phyloP scores from a whole-genome alignment of 2,329 filamentous ascomycete genomes.

The Colletotrichum plurivorum region DNA sequence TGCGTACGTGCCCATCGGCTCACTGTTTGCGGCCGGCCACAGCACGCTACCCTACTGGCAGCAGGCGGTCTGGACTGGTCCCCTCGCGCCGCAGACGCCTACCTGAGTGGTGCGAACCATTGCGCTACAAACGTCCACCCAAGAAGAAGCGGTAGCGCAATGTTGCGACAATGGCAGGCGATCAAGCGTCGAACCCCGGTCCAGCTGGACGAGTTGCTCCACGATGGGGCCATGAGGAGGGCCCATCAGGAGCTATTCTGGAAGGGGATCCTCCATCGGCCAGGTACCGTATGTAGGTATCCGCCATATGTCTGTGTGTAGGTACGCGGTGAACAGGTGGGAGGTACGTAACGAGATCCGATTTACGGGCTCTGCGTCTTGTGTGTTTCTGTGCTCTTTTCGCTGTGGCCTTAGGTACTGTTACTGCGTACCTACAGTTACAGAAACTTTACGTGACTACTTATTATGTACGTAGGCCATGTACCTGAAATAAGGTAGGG shows the following conservation, averaged over 20 bases:
- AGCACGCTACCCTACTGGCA: background rate
- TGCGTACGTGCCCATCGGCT: no score
- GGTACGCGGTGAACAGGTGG: no score
- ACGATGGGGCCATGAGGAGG: background rate
- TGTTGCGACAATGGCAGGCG: conserved; percentile 1
- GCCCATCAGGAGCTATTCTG: no score
- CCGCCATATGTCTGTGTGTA: no score
- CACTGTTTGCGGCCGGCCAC: conserved; percentile 15
- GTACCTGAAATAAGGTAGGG: background rate
- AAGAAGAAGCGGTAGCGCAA: background rate
- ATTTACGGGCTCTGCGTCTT: conserved; percentile 22
- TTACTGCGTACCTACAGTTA: background rate
- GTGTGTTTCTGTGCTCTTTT: no score
- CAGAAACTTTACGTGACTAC: background rate
- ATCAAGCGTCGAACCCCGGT: conserved; percentile 18
- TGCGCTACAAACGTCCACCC: background rate
- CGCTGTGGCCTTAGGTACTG: no score
- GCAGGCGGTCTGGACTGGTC: conserved; percentile 26
- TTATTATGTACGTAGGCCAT: background rate
- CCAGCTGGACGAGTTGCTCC: conserved; percentile 18
- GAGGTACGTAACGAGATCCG: background rate
- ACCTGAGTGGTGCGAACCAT: background rate
- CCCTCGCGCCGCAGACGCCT: conserved; percentile 16
- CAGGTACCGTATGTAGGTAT: conserved; percentile 3
- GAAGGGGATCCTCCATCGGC: background rate